Percentiles rank a stretch among this genome's conserved stretches.
Evolutionary conservation across 2,329 filamentous ascomycete species (phyloP).

Genomic region (Xylariaceae sp.): DNA sequence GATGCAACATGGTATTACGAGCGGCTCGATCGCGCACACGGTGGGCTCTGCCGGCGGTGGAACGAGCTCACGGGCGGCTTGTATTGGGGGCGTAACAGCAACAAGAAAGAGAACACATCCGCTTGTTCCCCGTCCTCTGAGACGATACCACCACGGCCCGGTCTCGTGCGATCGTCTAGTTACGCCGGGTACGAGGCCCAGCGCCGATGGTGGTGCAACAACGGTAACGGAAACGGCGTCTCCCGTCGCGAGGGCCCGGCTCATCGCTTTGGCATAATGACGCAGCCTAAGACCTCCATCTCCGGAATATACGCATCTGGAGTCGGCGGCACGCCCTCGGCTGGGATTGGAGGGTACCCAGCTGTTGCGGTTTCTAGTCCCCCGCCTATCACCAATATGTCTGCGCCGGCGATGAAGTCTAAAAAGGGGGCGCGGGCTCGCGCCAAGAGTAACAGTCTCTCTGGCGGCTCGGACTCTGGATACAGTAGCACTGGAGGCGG

Average conservation of each 20-base stretch:
- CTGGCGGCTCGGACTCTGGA: constrained; percentile 6
- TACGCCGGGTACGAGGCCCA: constrained; percentile 1
- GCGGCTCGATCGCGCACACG: constrained; percentile 17
- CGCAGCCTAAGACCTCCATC: constrained; percentile 19
- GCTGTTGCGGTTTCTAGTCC: neutral
- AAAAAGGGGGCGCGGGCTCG: neutral
- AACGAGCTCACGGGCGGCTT: constrained; percentile 11
- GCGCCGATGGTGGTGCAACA: neutral
- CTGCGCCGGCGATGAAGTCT: neutral
- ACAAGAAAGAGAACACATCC: neutral
- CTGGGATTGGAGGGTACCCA: neutral
- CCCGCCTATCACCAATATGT: neutral
- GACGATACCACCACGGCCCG: no score
- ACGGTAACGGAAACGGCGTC: constrained; percentile 6
- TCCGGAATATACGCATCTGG: constrained; percentile 2
- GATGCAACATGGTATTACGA: constrained; percentile 22
- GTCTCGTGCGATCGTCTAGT: constrained; percentile 7
- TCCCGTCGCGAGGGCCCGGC: neutral
- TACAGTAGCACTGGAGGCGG: constrained; percentile 7
- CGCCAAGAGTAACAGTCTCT: constrained; percentile 2
- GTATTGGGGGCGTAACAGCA: constrained; percentile 1
- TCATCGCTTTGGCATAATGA: neutral
- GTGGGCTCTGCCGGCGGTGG: neutral
- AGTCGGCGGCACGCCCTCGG: neutral
- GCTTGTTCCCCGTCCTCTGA: neutral